Evolutionary conservation across 1,284 basidiomycete genomes (phyloP), one percentile per base, ranked within the genome.

Genomic region (Megacollybia platyphylla): DNA sequence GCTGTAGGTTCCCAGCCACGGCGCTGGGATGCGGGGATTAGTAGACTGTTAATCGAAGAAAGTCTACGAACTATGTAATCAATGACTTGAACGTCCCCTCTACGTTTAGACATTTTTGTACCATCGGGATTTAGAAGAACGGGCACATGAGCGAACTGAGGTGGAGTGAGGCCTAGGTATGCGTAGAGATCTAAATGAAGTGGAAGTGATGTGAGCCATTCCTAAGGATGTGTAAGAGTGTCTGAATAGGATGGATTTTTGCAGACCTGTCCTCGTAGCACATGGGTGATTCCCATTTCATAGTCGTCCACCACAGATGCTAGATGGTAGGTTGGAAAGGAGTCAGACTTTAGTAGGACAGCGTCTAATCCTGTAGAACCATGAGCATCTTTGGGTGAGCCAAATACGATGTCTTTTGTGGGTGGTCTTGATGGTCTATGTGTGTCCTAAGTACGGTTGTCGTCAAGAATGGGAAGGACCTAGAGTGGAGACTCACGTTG

Each of bases 301-400:
- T 91, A 79, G 61, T 98, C 96, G 51, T 99, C 96, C 0, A 96
- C 88, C 0, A 98, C 88, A 27, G 81, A 93, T 0, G 96, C 94
- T 2, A 99, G 75, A 51, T 98, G 96, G 57, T 98, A 98, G 0
- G 96, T 98, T 1, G 96, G 96, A 59, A 87, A 94, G 0, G 78
- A 69, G 57, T 98, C 93, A 0, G 85, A 83, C 61, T 98, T 98
- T 49, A 97, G 67, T 1, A 99, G 65, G 42, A 98, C 78, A 8
- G 92, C 91, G 57, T 99, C 94, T 27, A 93, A 96, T 7, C 80
- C 74, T 0, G 87, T 61, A 0, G 82, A 87, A 7, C 74, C 70
- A 51, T 85, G 82, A 0, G 80, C 76, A 55, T 92, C 87, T 44
- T 70, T 75, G 17, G 90, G 59, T 8, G 63, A 51, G 2, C 86